phyloP scores from a whole-genome alignment of 225 moss, liverwort and hornwort genomes.

The Lunularia cruciata region DNA sequence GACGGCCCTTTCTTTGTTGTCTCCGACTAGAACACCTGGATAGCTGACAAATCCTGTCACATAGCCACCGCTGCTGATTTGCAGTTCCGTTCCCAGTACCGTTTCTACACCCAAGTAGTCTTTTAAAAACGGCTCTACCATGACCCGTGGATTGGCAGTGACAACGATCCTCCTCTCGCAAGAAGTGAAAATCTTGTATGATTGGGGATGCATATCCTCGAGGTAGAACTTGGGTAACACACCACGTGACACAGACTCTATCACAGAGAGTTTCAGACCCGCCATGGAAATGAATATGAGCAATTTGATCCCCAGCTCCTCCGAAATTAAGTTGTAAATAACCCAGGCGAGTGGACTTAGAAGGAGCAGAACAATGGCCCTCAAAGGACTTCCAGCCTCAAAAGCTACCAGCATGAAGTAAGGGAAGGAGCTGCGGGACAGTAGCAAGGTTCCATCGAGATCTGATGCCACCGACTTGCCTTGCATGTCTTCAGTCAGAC shows the following conservation, averaged over 20 bases:
- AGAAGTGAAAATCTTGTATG: slow-evolving; percentile 58
- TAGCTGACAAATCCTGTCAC: slow-evolving; percentile 57
- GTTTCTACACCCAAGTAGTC: slow-evolving; percentile 70
- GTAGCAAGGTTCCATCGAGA: slow-evolving; percentile 66
- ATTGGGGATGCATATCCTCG: slow-evolving; percentile 70
- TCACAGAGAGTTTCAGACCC: slow-evolving; percentile 51
- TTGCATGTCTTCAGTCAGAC: slow-evolving; percentile 20
- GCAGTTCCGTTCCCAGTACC: slow-evolving; percentile 68
- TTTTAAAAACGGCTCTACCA: slow-evolving; percentile 80
- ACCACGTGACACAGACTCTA: slow-evolving; percentile 75
- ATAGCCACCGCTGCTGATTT: slow-evolving; percentile 52
- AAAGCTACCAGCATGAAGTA: slow-evolving; percentile 87
- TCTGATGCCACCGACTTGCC: slow-evolving; percentile 55
- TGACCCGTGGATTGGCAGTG: slow-evolving; percentile 70
- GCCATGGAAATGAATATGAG: slow-evolving; percentile 71
- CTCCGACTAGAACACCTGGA: slow-evolving; percentile 60
- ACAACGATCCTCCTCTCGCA: slow-evolving; percentile 73
- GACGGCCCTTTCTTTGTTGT: slow-evolving; percentile 55
- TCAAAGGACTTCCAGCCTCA: slow-evolving; percentile 65
- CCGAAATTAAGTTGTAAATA: slow-evolving; percentile 58
- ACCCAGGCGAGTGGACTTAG: slow-evolving; percentile 61
- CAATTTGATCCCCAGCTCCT: slow-evolving; percentile 60
- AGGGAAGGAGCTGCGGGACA: slow-evolving; percentile 67
- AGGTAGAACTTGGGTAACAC: slow-evolving; percentile 86
- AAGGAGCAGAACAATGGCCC: slow-evolving; percentile 56